These are phyloP conservation scores for Curvularia sp. DNA, from an alignment of 2,329 filamentous ascomycete species.

Conservation along the genomic window DNA sequence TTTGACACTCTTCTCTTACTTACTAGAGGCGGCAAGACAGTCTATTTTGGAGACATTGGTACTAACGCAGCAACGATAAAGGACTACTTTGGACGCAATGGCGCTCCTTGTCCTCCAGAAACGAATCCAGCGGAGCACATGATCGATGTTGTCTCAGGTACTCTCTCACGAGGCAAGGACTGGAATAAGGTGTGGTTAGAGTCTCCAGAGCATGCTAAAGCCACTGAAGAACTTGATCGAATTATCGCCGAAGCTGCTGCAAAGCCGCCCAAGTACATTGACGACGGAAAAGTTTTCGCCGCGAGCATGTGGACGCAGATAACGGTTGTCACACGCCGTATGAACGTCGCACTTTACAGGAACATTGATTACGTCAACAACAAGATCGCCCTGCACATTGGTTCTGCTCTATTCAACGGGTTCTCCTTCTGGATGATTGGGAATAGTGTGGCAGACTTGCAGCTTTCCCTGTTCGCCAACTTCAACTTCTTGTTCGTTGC, in stretches of 20 bases:
- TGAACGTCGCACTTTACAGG: constrained; percentile 1
- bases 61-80: constrained; percentile 69
- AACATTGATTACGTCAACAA: constrained; percentile 6
- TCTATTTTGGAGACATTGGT: constrained; percentile 82
- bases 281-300: neutral
- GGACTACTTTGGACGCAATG: constrained; percentile 75
- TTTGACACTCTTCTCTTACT: constrained; percentile 82
- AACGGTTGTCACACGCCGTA: constrained; percentile 2
- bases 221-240: neutral
- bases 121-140: constrained; percentile 84
- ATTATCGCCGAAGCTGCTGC: constrained; percentile 1
- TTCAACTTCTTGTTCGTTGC: constrained; percentile 56
- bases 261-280: neutral
- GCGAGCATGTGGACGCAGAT: constrained; percentile 2
- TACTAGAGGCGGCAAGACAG: constrained; percentile 73
- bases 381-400: neutral
- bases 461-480: constrained; percentile 54
- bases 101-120: constrained; percentile 68
- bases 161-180: constrained; percentile 1
- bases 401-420: constrained; percentile 20
- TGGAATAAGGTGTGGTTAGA: constrained; percentile 4
- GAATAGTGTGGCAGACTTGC: constrained; percentile 42
- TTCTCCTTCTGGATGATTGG: constrained; percentile 31
- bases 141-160: constrained; percentile 55
- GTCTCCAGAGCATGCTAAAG: neutral